Evolutionary conservation across 768 basidiomycete species (phyloP).

Genomic region (Tricholoma bakamatsutake): DNA sequence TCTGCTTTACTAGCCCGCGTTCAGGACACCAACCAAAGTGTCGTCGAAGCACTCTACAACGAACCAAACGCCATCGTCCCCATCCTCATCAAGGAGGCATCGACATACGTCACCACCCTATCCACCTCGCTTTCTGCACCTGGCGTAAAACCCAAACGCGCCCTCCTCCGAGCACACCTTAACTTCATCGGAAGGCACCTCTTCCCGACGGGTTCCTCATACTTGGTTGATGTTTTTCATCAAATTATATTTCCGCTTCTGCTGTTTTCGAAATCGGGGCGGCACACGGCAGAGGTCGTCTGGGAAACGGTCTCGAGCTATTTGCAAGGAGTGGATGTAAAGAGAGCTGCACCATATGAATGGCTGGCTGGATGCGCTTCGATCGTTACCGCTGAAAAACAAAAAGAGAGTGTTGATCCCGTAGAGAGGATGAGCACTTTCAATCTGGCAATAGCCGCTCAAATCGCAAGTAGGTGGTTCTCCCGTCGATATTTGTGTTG

Average conservation of each 20-base stretch:
- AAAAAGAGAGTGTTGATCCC: conserved; percentile 24
- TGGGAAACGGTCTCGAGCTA: conserved; percentile 56
- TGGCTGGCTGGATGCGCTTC: conserved; percentile 54
- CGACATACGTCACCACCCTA: conserved; percentile 43
- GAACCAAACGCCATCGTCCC: conserved; percentile 41
- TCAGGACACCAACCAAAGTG: conserved; percentile 53
- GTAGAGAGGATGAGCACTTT: conserved; percentile 41
- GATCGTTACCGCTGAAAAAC: conserved; percentile 30
- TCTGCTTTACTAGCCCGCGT: conserved; percentile 64
- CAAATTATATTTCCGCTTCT: conserved; percentile 67
- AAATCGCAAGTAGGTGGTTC: conserved; percentile 57
- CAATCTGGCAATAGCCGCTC: conserved; percentile 50
- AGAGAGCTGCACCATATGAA: conserved; percentile 25
- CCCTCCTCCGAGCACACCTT: conserved; percentile 49
- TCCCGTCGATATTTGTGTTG: conserved; percentile 3
- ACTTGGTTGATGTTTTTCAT: conserved; percentile 36
- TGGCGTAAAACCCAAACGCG: conserved; percentile 42
- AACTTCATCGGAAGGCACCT: conserved; percentile 50
- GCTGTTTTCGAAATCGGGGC: conserved; percentile 65
- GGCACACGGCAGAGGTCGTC: conserved; percentile 56
- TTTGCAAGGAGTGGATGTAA: background rate
- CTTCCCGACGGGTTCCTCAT: conserved; percentile 19
- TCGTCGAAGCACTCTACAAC: conserved; percentile 66
- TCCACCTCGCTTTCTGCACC: conserved; percentile 28
- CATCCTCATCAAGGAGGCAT: conserved; percentile 33